Evolutionary conservation across 768 basidiomycete species (phyloP), one percentile per base, ranked within the genome.

Genomic region (Calocybe gangraenosa): DNA sequence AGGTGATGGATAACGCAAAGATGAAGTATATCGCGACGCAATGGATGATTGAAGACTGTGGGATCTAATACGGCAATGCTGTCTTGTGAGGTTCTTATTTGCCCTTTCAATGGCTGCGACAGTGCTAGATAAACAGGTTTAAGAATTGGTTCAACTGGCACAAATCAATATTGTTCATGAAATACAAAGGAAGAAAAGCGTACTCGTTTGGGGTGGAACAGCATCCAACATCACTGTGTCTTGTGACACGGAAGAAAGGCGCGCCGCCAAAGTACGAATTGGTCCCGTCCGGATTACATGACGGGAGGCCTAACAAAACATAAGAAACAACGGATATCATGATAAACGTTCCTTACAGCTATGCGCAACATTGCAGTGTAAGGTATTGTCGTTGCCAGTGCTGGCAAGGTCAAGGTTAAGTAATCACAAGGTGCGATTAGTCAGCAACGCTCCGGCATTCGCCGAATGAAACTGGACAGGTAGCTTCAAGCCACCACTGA

Each of bases 11-110:
- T 79, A 25, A 93, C 84, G 59, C 93, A 95, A 36, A 92, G 77
- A 63, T 98, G 94, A 2, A 98, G 79, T 51, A 99, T 88, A 63
- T 97, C 94, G 17, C 82, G 80, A 40, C 95, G 88, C 35, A 93
- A 80, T 32, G 93, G 91, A 54, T 91, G 84, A 49, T 79, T 74
- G 67, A 98, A 99, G 22, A 98, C 84, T n/a, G 78, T 74, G 1
- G 86, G 81, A 58, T 90, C 78, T 21, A 90, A 78, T 51, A 76
- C 45, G 34, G 51, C 72, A 30, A 84, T 84, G 9, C 84, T 68
- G 43, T 65, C 69, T 8, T 70, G 65, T 37, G 70, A 65, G 11
- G 68, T 54, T 1, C 64, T 55, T 17, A 68, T 57, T 25, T 62
- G 60, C 23, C 69, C 65, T 50, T 69, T 75, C 25, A 84, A 64